Evolutionary conservation across 495 filamentous ascomycete species (phyloP).

Genomic region (Cercophora sp.): DNA sequence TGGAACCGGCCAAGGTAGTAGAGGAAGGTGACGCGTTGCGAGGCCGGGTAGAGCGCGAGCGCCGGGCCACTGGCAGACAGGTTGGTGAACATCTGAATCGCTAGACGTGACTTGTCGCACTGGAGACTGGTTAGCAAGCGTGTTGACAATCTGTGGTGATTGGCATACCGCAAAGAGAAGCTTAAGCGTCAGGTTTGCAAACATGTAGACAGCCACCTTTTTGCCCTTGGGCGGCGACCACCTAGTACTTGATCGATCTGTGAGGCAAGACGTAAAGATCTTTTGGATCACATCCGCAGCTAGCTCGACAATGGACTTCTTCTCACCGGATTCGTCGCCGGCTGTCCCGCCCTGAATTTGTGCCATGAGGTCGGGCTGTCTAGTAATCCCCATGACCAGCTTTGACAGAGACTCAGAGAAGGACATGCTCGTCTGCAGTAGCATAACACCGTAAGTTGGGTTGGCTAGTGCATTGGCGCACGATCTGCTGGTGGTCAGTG

Average conservation of each 20-base stretch:
- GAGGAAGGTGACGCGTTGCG: constrained; percentile 84
- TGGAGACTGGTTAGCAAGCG: constrained; percentile 24
- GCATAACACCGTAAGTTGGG: constrained; percentile 68
- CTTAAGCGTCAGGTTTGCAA: constrained; percentile 88
- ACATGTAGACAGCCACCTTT: constrained; percentile 80
- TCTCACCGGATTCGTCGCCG: constrained; percentile 53
- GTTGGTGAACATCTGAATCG: constrained; percentile 84
- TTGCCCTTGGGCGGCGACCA: constrained; percentile 68
- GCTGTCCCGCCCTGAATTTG: constrained; percentile 47
- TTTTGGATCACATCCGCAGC: constrained; percentile 84
- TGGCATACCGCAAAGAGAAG: constrained; percentile 71
- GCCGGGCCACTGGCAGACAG: constrained; percentile 79
- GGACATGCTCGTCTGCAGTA: constrained; percentile 73
- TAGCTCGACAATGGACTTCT: constrained; percentile 74
- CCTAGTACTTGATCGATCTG: constrained; percentile 65
- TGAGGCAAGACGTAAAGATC: constrained; percentile 86
- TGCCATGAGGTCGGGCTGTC: constrained; percentile 64
- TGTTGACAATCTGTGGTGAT: background rate
- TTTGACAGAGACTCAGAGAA: constrained; percentile 72
- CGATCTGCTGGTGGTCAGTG: constrained; percentile 45
- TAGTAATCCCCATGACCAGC: constrained; percentile 75
- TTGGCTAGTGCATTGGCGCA: constrained; percentile 77
- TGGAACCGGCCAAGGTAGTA: constrained; percentile 92
- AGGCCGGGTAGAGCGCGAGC: constrained; percentile 73
- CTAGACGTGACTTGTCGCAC: constrained; percentile 60